phyloP scores from a whole-genome alignment of 169 alveolate genomes.

The Cryptosporidium parvum region DNA sequence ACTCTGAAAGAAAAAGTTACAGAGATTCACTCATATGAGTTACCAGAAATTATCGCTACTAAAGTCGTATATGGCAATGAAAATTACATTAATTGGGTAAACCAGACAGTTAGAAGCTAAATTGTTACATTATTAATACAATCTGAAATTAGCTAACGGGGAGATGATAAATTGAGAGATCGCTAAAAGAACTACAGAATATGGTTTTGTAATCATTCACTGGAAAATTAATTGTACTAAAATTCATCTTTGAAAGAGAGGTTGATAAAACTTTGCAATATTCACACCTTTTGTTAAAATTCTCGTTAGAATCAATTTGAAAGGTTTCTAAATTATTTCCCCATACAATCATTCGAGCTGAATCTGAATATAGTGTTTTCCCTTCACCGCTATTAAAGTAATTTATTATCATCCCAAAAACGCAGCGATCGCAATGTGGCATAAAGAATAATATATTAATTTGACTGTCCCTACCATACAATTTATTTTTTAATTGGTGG shows the following conservation, averaged over 20 bases:
- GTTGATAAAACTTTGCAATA: slow-evolving; percentile 24
- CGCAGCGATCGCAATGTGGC: slow-evolving; percentile 75
- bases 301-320: slow-evolving; percentile 14
- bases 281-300: slow-evolving; percentile 42
- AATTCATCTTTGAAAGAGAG: neutral
- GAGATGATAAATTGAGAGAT: slow-evolving; percentile 34
- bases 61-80: slow-evolving; percentile 18
- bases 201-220: neutral
- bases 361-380: slow-evolving; percentile 18
- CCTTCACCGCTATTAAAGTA: slow-evolving; percentile 45
- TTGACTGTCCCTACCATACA: slow-evolving; percentile 10
- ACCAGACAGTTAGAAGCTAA: slow-evolving; percentile 12
- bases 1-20: slow-evolving; percentile 6
- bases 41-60: slow-evolving; percentile 69
- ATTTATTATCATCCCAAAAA: slow-evolving; percentile 57
- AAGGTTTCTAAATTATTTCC: slow-evolving; percentile 60
- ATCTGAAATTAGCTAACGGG: neutral
- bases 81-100: slow-evolving; percentile 44
- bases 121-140: neutral
- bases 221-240: neutral
- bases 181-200: slow-evolving; percentile 45
- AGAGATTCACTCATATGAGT: slow-evolving; percentile 45
- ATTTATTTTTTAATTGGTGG: slow-evolving; percentile 13
- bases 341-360: slow-evolving; percentile 43
- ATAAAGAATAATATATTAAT: slow-evolving; percentile 33